Conservation (phyloP, 192 early-diverging fungal species). For the Chytriomyces sp. region DNA sequence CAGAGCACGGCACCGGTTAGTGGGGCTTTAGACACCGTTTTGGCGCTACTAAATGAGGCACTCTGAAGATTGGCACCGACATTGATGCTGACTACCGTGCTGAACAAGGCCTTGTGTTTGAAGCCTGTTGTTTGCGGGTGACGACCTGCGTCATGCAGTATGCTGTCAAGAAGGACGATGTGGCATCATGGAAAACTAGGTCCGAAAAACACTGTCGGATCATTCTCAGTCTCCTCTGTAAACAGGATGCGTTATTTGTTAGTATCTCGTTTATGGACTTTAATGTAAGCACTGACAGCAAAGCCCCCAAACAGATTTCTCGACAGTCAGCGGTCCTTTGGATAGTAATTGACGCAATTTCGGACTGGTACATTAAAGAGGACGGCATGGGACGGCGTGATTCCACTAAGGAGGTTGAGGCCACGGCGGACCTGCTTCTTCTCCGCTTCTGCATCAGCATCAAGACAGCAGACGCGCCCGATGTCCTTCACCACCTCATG, state of each 20-base stretch:
- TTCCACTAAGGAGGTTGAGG: neutral
- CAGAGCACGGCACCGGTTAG: neutral
- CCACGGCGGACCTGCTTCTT: neutral
- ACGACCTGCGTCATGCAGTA: constrained; percentile 6
- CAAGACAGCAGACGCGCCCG: neutral
- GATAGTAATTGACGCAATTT: neutral
- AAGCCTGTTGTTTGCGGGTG: constrained; percentile 9
- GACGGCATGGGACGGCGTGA: neutral
- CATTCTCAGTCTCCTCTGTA: neutral
- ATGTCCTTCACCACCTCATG: neutral
- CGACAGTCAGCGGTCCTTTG: neutral
- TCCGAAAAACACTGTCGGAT: constrained; percentile 18
- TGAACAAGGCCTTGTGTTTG: constrained; percentile 3
- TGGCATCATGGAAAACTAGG: neutral
- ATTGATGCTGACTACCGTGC: too few relatives aligned
- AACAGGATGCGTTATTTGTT: too few relatives aligned
- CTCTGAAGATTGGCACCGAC: neutral
- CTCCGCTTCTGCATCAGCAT: neutral
- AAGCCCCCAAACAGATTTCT: constrained; percentile 3
- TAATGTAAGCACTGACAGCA: neutral
- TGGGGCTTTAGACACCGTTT: too few relatives aligned
- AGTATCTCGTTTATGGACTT: too few relatives aligned
- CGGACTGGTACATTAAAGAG: constrained; percentile 30
- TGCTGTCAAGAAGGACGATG: constrained; percentile 13
- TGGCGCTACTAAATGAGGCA: too few relatives aligned